Conservation (phyloP, 495 filamentous ascomycete species). For the Xylaria longipes region DNA sequence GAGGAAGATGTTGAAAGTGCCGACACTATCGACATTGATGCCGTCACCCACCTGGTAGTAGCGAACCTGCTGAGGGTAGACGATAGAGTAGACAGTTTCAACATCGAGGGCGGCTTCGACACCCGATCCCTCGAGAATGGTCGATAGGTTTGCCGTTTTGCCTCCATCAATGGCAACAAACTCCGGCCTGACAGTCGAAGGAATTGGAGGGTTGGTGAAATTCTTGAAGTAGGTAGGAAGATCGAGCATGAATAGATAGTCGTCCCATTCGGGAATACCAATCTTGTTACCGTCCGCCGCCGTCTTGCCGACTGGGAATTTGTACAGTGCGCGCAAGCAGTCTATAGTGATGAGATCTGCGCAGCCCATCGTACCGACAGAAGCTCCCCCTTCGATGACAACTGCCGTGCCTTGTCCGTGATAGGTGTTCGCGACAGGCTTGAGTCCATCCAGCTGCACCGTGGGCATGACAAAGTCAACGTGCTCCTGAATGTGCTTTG, state of each 20-base stretch:
- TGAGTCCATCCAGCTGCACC: conserved; percentile 39
- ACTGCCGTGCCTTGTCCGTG: conserved; percentile 4
- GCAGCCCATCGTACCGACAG: conserved; percentile 41
- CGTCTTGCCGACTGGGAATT: conserved; percentile 50
- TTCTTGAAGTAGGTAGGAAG: conserved; percentile 62
- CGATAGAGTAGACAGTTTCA: conserved; percentile 57
- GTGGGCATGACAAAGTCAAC: conserved; percentile 43
- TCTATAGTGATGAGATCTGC: conserved; percentile 57
- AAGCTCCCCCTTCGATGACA: conserved; percentile 1
- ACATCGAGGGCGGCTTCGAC: conserved; percentile 62
- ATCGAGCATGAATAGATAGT: conserved; percentile 58
- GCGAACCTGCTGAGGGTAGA: conserved; percentile 61
- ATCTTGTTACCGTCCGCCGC: conserved; percentile 51
- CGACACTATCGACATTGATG: conserved; percentile 48
- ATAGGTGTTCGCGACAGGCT: conserved; percentile 20
- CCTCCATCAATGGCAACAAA: conserved; percentile 35
- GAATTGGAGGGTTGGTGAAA: conserved; percentile 40
- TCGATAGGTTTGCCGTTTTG: conserved; percentile 39
- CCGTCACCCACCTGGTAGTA: conserved; percentile 62
- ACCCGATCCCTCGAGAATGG: conserved; percentile 29
- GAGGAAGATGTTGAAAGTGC: conserved; percentile 57
- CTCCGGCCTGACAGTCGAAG: conserved; percentile 23
- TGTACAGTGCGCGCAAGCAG: conserved; percentile 62
- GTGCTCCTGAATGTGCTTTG: conserved; percentile 31
- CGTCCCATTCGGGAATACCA: conserved; percentile 59